These are phyloP conservation scores for Chaetomium globosum DNA, from an alignment of 2,329 filamentous ascomycete species.

Conservation along the genomic window DNA sequence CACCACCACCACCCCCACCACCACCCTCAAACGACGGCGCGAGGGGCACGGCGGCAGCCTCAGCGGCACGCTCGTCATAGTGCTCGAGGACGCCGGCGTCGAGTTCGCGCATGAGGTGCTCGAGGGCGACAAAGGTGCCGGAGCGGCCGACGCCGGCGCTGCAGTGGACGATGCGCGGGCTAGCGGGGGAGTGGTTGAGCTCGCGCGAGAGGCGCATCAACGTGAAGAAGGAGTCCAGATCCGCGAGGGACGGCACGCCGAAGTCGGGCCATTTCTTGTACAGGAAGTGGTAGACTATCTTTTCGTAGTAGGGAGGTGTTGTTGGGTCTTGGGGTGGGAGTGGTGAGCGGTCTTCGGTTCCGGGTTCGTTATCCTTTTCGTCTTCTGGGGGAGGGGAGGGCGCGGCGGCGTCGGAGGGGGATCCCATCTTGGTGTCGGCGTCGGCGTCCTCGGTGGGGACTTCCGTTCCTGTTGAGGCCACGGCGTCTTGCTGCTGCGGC, in stretches of 20 bases:
- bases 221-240: conserved; percentile 68
- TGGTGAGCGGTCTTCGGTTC: neutral
- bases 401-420: conserved; percentile 20
- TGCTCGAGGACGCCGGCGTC: conserved; percentile 69
- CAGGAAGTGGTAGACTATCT: conserved; percentile 78
- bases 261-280: conserved; percentile 92
- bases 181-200: conserved; percentile 57
- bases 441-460: conserved; percentile 20
- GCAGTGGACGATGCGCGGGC: conserved; percentile 81
- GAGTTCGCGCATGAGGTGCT: conserved; percentile 83
- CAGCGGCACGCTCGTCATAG: conserved; percentile 40
- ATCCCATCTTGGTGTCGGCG: conserved; percentile 30
- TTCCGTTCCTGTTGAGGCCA: neutral
- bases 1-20: neutral
- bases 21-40: neutral
- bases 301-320: conserved; percentile 45
- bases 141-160: conserved; percentile 92
- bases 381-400: neutral
- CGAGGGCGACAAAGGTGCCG: conserved; percentile 94
- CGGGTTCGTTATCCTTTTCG: neutral
- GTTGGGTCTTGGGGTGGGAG: conserved; percentile 1
- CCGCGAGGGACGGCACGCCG: conserved; percentile 71
- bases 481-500: conserved; percentile 12
- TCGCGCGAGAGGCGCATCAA: conserved; percentile 69
- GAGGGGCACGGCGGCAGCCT: neutral